These are phyloP conservation scores for Silene conica DNA, from an alignment of 148 eudicot genomes.

Conservation along the genomic window DNA sequence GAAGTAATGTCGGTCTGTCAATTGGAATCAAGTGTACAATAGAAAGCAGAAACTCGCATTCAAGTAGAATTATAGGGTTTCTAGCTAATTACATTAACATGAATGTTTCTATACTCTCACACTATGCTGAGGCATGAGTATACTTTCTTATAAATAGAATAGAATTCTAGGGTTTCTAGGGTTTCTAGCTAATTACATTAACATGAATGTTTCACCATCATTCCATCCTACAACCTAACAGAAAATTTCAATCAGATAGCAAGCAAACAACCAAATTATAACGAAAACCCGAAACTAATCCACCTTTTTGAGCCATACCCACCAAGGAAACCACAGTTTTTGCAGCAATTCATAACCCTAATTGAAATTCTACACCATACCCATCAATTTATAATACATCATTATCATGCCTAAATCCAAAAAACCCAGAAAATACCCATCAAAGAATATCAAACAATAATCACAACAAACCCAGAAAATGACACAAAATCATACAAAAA, in stretches of 20 bases:
- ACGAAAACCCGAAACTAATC: neutral
- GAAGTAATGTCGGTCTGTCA: slow-evolving; percentile 41
- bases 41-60: slow-evolving; percentile 27
- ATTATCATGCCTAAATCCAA: slow-evolving; percentile 1
- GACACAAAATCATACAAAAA: neutral
- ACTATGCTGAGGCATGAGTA: neutral
- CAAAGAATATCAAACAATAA: neutral
- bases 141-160: neutral
- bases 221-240: neutral
- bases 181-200: neutral
- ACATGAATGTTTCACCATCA: neutral
- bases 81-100: too few species aligned
- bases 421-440: neutral
- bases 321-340: slow-evolving; percentile 9
- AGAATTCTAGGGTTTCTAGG: neutral
- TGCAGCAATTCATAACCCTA: slow-evolving; percentile 7
- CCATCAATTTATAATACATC: slow-evolving; percentile 2
- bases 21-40: slow-evolving; percentile 32
- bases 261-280: neutral
- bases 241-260: neutral
- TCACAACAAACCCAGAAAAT: neutral
- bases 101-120: too few species aligned
- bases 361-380: neutral
- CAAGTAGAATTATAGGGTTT: too few species aligned
- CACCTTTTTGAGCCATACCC: neutral